Base-by-base conservation (phyloP, 441 rosid species). In the Arabidopsis lyrata region DNA sequence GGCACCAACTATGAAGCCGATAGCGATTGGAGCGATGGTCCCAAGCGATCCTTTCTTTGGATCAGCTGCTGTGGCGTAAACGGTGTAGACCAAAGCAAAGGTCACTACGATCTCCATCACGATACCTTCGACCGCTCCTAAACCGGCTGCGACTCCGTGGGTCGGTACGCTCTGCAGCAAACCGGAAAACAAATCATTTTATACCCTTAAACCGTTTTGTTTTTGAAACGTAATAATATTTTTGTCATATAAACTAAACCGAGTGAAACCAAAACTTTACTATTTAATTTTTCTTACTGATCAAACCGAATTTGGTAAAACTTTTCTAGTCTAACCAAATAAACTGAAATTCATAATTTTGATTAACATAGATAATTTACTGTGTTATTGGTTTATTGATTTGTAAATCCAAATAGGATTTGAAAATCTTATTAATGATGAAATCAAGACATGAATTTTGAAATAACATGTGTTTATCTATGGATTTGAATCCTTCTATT, bases 1-100 rank as follows among this genome's bases (percentile, higher is more conserved):
- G 3, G 98, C 98, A 3, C 96, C 97, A 5, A 93, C 96, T 5
- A 93, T 83, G 89, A 93, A 90, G 56, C 96, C 98, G 13, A 91
- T 91, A 24, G 91, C 98, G 0, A 91, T 87, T 1, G 96, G 96
- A 9, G 98, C 98, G 5, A 93, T 87, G n/a, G 68, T 85, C 34
- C 95, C 96, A 0, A 93, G 73, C 2, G 90, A 78, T 16, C 93
- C 97, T 82, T 87, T 93, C 78, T 85, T 87, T 27, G 97, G 98
- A 77, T 90, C 98, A 2, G 92, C 95, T 0, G 97, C 98, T 0
- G 97, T 91, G 73, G 96, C 98, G 22, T 89, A 93, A 1, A 93
- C 97, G 0, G 98, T 89, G 88, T 91, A 91, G 63, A 88, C 97
- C 1, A 91, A 76, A 1, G 82, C 97, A 63, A 91, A 93, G 2